Evolutionary conservation across 257 asterid species (phyloP), one percentile per base, ranked within the genome.

Genomic region (Plantago ovata): DNA sequence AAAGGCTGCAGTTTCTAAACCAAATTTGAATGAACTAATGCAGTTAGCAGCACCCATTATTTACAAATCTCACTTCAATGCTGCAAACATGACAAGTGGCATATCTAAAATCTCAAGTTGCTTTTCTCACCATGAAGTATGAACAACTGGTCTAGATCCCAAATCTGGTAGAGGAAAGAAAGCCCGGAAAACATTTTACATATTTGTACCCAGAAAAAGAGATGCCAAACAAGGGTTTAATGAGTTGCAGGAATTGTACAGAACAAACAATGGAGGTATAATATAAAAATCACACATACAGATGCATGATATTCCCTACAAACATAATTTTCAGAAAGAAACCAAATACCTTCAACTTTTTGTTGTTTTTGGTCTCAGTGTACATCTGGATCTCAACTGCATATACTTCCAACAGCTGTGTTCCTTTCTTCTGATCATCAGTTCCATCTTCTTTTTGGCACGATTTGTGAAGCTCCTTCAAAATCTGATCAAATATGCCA

Each of bases 311-410:
- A 19, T 9, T 1, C 4, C 3, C 22, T 2, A n/a, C 43, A 38
- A n/a, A 22, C 50, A 41, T 18, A 57, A 20, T 18, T 10, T 19
- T 12, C 18, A 32, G n/a, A 28, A 32, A 14, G 19, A 55, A 57
- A 53, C 63, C 10, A 52, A 60, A 54, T 47, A 89, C 98, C 98
- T 93, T 93, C 70, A 93, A 82, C 67, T 89, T 88, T 69, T 89
- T 93, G 83, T 93, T 93, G 82, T 93, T 88, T 72, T 93, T 93
- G 43, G 97, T 93, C 81, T 88, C 95, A 0, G 97, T 93, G 75
- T 89, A 86, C 95, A 93, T 89, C 76, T 93, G 98, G 70, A 93
- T 89, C 83, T 93, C 98, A 75, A 93, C 78, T 53, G 98, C 98
- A 75, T 93, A 93, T 18, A 93, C 97, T 83, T 93, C 98, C 83